Conservation (phyloP, 2,329 filamentous ascomycete species). For the Triangularia verruculosa region DNA sequence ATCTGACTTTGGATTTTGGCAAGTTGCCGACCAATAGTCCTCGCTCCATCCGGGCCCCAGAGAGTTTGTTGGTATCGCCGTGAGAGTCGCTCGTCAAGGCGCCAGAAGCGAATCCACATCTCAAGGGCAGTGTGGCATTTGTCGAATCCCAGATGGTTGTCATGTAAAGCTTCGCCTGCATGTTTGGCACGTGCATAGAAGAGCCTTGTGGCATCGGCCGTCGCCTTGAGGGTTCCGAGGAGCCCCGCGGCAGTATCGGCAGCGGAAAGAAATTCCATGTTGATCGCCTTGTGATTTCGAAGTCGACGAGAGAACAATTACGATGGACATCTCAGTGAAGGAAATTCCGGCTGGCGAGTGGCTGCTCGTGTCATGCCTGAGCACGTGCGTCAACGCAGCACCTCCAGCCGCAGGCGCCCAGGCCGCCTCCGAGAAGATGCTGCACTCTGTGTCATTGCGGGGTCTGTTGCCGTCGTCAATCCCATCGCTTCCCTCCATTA, state of each 20-base stretch:
- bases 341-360: too few species aligned
- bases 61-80: not conserved
- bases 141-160: not conserved
- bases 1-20: constrained; percentile 1
- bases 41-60: not conserved
- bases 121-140: not conserved
- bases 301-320: not conserved
- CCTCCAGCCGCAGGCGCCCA: not conserved
- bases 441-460: too few species aligned
- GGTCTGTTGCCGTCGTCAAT: not conserved
- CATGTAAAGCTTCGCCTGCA: not conserved
- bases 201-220: not conserved
- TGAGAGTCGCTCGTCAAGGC: not conserved
- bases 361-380: not conserved
- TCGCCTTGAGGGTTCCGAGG: not conserved
- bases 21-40: not conserved
- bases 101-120: not conserved
- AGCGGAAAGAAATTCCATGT: not conserved
- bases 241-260: not conserved
- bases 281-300: not conserved
- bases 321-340: not conserved
- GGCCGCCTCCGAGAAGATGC: not conserved
- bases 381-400: not conserved
- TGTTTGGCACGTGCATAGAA: not conserved
- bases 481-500: too few species aligned